Evolutionary conservation across 176 grass and related monocot genomes (phyloP).

Genomic region (Ensete ventricosum): DNA sequence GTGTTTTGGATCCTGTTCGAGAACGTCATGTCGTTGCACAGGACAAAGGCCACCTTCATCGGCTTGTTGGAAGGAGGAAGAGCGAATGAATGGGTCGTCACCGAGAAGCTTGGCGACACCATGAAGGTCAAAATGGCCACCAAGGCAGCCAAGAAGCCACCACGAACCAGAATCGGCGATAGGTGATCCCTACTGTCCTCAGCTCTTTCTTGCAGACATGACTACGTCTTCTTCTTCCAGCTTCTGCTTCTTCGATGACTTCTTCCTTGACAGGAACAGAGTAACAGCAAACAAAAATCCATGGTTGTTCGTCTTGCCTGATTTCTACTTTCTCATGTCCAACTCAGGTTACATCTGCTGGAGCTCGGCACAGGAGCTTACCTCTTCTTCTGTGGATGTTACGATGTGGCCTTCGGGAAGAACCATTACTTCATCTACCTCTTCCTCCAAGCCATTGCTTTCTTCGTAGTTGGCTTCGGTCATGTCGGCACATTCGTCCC

Average conservation of each 20-base stretch:
- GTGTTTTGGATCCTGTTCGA: conserved; percentile 17
- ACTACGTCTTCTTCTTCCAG: no score
- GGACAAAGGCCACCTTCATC: conserved; percentile 12
- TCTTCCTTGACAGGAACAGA: no score
- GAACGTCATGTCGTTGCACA: conserved; percentile 19
- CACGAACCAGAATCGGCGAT: neutral
- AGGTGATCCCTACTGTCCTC: neutral
- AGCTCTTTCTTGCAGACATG: neutral
- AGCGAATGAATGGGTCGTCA: conserved; percentile 15
- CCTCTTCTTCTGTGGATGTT: conserved; percentile 6
- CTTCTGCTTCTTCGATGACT: no score
- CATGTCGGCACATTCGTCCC: conserved; percentile 3
- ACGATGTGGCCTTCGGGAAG: neutral
- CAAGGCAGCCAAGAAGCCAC: neutral
- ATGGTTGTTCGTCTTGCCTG: neutral
- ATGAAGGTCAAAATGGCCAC: neutral
- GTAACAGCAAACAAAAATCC: no score
- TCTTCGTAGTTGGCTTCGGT: neutral
- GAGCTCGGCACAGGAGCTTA: neutral
- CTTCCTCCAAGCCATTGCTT: conserved; percentile 2
- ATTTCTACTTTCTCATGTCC: neutral
- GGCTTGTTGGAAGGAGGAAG: conserved; percentile 15
- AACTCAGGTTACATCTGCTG: conserved; percentile 4
- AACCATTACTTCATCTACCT: conserved; percentile 9
- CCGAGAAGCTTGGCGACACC: conserved; percentile 11